Conservation (phyloP, 2,329 filamentous ascomycete species). For the Neoarthrinium moseri region DNA sequence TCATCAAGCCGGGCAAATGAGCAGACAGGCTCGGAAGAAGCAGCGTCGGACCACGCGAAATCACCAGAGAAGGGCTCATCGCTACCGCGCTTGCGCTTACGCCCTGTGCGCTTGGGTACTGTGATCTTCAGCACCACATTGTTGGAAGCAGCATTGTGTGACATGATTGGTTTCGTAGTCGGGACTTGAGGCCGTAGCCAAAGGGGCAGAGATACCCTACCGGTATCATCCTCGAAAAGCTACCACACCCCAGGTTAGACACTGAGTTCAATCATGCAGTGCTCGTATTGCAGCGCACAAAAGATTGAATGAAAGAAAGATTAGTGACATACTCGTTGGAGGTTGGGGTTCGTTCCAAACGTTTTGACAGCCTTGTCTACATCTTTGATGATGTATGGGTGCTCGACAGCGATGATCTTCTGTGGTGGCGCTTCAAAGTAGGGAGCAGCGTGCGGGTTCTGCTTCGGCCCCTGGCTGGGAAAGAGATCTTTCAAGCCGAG, state of each 20-base stretch:
- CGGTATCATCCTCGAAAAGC: slow-evolving; percentile 24
- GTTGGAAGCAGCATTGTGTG: slow-evolving; percentile 72
- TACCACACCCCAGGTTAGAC: slow-evolving; percentile 9
- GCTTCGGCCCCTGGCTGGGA: slow-evolving; percentile 4
- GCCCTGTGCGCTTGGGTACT: slow-evolving; percentile 81
- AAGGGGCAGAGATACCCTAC: slow-evolving; percentile 59
- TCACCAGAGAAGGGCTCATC: slow-evolving; percentile 60
- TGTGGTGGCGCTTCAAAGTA: slow-evolving; percentile 14
- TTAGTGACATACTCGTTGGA: slow-evolving; percentile 33
- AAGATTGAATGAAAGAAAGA: too few relatives aligned
- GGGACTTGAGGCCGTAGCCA: slow-evolving; percentile 79
- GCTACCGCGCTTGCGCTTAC: slow-evolving; percentile 80
- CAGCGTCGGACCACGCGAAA: slow-evolving; percentile 28
- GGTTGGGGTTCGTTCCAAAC: slow-evolving; percentile 37
- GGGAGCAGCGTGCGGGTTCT: slow-evolving; percentile 9
- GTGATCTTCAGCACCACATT: slow-evolving; percentile 86
- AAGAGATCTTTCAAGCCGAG: slow-evolving; percentile 12
- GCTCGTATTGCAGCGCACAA: too few relatives aligned
- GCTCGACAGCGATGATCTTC: slow-evolving; percentile 41
- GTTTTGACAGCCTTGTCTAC: slow-evolving; percentile 40
- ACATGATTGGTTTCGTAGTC: slow-evolving; percentile 74
- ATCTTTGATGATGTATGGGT: slow-evolving; percentile 39
- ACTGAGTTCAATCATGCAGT: background rate
- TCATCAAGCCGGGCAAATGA: slow-evolving; percentile 50
- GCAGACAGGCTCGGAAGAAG: slow-evolving; percentile 27